Evolutionary conservation across 2,329 filamentous ascomycete genomes (phyloP), one percentile per base, ranked within the genome.

Genomic region (Drechslerella stenobrocha): DNA sequence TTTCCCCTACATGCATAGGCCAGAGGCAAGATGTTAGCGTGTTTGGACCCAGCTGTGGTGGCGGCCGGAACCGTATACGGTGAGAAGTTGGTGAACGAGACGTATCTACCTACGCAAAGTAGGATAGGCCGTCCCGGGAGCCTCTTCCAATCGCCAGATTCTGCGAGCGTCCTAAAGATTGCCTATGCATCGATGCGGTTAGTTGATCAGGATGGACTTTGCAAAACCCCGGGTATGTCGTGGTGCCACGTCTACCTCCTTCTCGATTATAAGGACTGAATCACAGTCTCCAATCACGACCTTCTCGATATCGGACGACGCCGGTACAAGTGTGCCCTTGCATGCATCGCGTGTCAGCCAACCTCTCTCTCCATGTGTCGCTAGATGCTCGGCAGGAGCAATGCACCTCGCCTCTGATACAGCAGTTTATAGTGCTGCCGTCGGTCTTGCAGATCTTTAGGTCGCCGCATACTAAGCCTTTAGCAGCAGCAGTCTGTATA

Each of bases 241-340:
- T 37, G 20, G 24, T 26, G 3, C 1, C 9, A 2, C 15, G 2
- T 58, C 60, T 70, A 84, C 87, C 79, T 93, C 89, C 76, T 93
- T 92, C 74, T 93, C 89, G 52, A 92, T 81, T 0, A 92, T 81
- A 0, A 92, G 77, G 42, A 91, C 77, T 87, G 86, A 90, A 55
- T 78, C 77, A 1, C 81, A 76, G 0, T 73, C 64, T 0, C 75
- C 74, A n/a, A 86, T 75, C 35, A 83, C 75, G 1, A 88, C 71
- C 1, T 73, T 74, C 0, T 79, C 76, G 9, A 86, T 78, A 0
- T 80, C 79, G 50, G 77, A 77, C 1, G 80, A 71, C 4, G 77
- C 77, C 0, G 87, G 87, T 6, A 92, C 78, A 0, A 86, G 76
- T 3, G 81, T 77, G 0, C 87, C 86, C 82, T 87, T 40, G 0